Evolutionary conservation across 148 eudicot genomes (phyloP), one percentile per base, ranked within the genome.

Genomic region (Chenopodium album): DNA sequence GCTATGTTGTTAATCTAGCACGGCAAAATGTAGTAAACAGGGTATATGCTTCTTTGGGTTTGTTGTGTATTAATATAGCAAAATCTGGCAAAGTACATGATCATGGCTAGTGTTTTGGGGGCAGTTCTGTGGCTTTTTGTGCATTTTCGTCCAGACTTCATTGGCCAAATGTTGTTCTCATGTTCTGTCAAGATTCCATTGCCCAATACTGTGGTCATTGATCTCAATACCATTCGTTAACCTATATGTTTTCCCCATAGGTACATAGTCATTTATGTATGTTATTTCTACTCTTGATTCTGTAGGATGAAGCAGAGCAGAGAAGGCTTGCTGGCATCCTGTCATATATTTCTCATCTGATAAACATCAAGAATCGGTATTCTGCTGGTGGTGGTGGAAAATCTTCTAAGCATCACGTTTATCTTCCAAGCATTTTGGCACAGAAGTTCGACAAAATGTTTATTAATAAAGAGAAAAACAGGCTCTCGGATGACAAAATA

Each of bases 281-380:
- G 20, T 71, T 10, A n/a, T 73, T 34, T 41, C 2, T 63, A 1
- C 19, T 13, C 31, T 65, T 79, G 76, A 59, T 47, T 73, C 4
- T 83, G 80, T 67, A 96, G 98, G 92, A 94, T 68, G 91, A 92
- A 73, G 86, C 70, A 31, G 87, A 89, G 87, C 89, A 81, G 86
- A 82, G 44, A 85, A 87, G 70, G 84, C 84, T 89, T 67, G 94
- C 95, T 64, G 81, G 93, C 81, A 87, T 92, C 79, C 54, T 96
- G 52, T 92, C 97, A 4, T 96, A 88, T 83, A 89, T 96, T 48
- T 85, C 85, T 62, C 94, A 96, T 80, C 98, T 96, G 23, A 76
- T 96, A 28, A 90, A 85, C 82, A 94, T 85, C 90, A 96, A 94
- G 89, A 92, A 94, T 54, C 85, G 83, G 63, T 79, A 88, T 56